These are phyloP conservation scores for Candida methanosorbosa DNA, from an alignment of 805 yeast species.

Conservation along the genomic window DNA sequence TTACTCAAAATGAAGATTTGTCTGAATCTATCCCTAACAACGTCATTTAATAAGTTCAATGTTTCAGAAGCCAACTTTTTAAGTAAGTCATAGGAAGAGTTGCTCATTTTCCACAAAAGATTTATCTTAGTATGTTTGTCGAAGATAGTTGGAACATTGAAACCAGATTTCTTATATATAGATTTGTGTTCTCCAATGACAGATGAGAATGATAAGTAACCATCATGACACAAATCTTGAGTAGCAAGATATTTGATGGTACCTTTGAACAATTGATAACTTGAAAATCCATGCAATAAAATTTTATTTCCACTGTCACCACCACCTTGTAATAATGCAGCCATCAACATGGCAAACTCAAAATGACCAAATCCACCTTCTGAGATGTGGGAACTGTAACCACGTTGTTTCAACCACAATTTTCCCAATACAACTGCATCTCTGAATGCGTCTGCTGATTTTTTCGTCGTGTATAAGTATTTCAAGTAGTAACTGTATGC, in stretches of 20 bases:
- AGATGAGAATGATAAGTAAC: constrained; percentile 62
- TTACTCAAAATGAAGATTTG: constrained; percentile 62
- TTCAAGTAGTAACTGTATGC: constrained; percentile 64
- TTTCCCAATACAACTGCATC: constrained; percentile 86
- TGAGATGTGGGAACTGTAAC: constrained; percentile 53
- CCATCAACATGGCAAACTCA: constrained; percentile 77
- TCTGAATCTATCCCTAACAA: constrained; percentile 75
- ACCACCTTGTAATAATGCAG: constrained; percentile 79
- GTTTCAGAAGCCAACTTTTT: constrained; percentile 65
- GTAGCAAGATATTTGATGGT: constrained; percentile 74
- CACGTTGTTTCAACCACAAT: constrained; percentile 86
- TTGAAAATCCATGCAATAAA: constrained; percentile 78
- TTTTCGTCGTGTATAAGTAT: constrained; percentile 66
- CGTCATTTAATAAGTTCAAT: constrained; percentile 60
- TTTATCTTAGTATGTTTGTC: constrained; percentile 74
- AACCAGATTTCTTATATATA: constrained; percentile 47
- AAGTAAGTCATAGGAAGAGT: constrained; percentile 52
- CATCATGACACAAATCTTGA: constrained; percentile 55
- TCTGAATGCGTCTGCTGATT: constrained; percentile 69
- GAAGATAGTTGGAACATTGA: constrained; percentile 65
- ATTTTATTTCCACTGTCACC: constrained; percentile 68
- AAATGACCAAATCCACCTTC: constrained; percentile 85
- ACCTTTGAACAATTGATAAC: constrained; percentile 90
- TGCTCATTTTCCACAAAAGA: constrained; percentile 72
- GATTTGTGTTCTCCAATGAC: constrained; percentile 36